phyloP scores from a whole-genome alignment of 345 rosid species.

The Citrus trifoliata region DNA sequence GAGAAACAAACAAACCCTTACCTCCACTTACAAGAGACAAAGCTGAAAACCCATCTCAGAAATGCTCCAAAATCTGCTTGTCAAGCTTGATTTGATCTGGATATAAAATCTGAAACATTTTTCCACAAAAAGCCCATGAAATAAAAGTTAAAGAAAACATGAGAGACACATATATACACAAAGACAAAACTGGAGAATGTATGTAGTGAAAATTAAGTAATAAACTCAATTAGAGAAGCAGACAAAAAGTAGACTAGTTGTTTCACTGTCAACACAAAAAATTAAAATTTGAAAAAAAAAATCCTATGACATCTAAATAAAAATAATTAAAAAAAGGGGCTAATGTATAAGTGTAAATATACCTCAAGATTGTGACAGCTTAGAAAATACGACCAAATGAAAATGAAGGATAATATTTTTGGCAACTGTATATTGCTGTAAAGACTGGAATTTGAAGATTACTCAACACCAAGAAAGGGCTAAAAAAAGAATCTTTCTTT shows the following conservation, averaged over 20 bases:
- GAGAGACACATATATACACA: conserved; percentile 6
- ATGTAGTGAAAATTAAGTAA: conserved; percentile 17
- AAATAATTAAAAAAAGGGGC: background rate
- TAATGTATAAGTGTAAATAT: background rate
- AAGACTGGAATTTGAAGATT: conserved; percentile 36
- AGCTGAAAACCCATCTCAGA: conserved; percentile 22
- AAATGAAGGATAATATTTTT: conserved; percentile 3
- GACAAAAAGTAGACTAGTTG: conserved; percentile 43
- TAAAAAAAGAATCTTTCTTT: conserved; percentile 15
- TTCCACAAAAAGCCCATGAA: conserved; percentile 12
- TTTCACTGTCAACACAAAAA: conserved; percentile 33
- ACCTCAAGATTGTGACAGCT: conserved; percentile 36
- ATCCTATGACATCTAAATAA: too few species aligned
- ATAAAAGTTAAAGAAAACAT: conserved; percentile 2
- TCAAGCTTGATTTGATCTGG: conserved; percentile 32
- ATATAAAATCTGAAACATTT: conserved; percentile 11
- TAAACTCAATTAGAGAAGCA: conserved; percentile 17
- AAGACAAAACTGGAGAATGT: conserved; percentile 39
- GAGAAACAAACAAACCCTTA: conserved; percentile 11
- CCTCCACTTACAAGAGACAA: conserved; percentile 24
- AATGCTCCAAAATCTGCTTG: conserved; percentile 25
- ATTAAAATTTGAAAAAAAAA: background rate
- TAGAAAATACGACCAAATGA: background rate
- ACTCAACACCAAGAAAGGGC: conserved; percentile 21
- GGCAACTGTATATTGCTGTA: conserved; percentile 41